Percentiles rank a stretch among this genome's conserved stretches.
phyloP scores from a whole-genome alignment of 2,329 filamentous ascomycete genomes.

The Knufia petricola region DNA sequence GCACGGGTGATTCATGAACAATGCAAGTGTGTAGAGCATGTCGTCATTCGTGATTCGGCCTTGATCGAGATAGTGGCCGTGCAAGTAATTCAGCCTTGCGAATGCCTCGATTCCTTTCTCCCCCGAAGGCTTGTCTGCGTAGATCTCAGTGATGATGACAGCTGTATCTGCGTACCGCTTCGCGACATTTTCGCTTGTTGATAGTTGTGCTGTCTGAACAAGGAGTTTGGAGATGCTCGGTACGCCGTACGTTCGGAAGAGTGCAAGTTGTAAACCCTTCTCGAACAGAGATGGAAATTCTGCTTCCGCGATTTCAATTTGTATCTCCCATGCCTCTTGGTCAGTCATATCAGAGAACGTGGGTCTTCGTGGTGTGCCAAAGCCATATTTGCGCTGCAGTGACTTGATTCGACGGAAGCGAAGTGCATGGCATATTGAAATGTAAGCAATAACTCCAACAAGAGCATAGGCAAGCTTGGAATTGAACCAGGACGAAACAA shows the following conservation, averaged over 20 bases:
- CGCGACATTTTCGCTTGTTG: slow-evolving; percentile 35
- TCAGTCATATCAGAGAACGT: slow-evolving; percentile 3
- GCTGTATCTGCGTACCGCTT: slow-evolving; percentile 47
- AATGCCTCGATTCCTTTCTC: slow-evolving; percentile 43
- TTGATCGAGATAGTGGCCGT: slow-evolving; percentile 46
- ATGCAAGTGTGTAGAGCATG: slow-evolving; percentile 54
- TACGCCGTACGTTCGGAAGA: slow-evolving; percentile 45
- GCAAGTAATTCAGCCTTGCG: slow-evolving; percentile 56
- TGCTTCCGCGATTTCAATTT: slow-evolving; percentile 13
- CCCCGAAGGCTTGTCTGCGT: slow-evolving; percentile 29
- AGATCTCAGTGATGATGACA: slow-evolving; percentile 41
- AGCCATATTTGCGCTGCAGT: slow-evolving; percentile 17
- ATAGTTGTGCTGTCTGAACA: slow-evolving; percentile 42
- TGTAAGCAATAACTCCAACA: slow-evolving; percentile 15
- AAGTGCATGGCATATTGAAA: slow-evolving; percentile 17
- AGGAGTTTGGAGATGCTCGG: slow-evolving; percentile 45
- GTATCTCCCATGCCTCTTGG: slow-evolving; percentile 20
- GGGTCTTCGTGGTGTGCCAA: slow-evolving; percentile 15
- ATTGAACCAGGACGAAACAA: not conserved
- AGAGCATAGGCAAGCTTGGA: slow-evolving; percentile 11
- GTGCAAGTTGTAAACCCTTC: slow-evolving; percentile 22
- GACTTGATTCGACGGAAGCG: slow-evolving; percentile 17
- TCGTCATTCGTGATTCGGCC: slow-evolving; percentile 54
- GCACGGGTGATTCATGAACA: slow-evolving; percentile 58
- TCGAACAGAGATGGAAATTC: slow-evolving; percentile 22